Evolutionary conservation across 176 grass and related monocot species (phyloP).

Genomic region (Canna indica): DNA sequence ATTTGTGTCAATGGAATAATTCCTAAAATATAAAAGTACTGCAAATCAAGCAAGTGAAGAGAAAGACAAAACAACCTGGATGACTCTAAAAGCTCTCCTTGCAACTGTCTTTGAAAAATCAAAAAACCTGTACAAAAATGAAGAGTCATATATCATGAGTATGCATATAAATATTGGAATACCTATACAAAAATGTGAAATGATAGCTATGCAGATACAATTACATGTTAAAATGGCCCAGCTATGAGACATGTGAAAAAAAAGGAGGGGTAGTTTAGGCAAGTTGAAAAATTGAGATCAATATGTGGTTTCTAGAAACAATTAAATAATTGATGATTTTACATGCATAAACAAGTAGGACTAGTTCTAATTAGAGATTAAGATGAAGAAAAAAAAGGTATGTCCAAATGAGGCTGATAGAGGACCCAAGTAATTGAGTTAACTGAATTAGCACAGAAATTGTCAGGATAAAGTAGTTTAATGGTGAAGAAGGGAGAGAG

Average conservation of each 20-base stretch:
- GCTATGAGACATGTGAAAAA: background rate
- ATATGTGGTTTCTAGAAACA: background rate
- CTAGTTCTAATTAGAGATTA: background rate
- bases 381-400: background rate
- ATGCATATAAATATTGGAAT: conserved; percentile 1
- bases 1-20: background rate
- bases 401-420: background rate
- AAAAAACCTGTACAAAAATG: conserved; percentile 61
- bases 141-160: background rate
- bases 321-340: background rate
- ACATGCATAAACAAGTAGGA: background rate
- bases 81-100: conserved; percentile 96
- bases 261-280: background rate
- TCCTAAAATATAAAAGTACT: background rate
- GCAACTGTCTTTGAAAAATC: conserved; percentile 86
- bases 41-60: background rate
- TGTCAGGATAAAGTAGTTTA: background rate
- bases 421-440: background rate
- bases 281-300: background rate
- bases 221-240: background rate
- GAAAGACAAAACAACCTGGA: conserved; percentile 54
- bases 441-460: no score
- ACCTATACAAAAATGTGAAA: conserved; percentile 3
- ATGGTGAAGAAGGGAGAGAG: background rate
- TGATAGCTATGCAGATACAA: background rate